Percentiles rank a stretch among this genome's conserved stretches.
phyloP scores from a whole-genome alignment of 1,284 basidiomycete genomes.

The Irpex sp. region DNA sequence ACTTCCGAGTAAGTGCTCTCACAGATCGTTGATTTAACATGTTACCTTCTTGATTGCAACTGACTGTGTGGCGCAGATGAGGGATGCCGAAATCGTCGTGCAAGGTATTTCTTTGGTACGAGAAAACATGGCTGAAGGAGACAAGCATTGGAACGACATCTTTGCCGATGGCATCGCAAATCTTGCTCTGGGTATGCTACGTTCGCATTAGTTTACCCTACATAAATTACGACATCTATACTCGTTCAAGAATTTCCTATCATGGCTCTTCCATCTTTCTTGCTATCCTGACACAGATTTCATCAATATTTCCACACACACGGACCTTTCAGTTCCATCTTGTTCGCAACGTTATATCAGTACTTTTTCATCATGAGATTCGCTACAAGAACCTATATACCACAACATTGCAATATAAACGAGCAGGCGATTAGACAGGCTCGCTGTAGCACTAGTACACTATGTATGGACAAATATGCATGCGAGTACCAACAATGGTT shows the following conservation, averaged over 20 bases:
- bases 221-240: no score
- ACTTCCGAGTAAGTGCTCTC: constrained; percentile 29
- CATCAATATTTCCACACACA: background rate
- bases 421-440: background rate
- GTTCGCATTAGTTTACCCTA: background rate
- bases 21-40: background rate
- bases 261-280: background rate
- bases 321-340: background rate
- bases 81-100: constrained; percentile 35
- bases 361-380: background rate
- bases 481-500: background rate
- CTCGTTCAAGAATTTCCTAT: no score
- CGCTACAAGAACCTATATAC: background rate
- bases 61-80: constrained; percentile 19
- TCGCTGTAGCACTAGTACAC: background rate
- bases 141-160: constrained; percentile 20
- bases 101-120: constrained; percentile 23
- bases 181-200: constrained; percentile 2
- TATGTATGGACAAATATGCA: background rate
- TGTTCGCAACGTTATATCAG: background rate
- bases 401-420: background rate
- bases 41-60: background rate
- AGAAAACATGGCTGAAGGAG: constrained; percentile 17
- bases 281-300: background rate
- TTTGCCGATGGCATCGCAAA: constrained; percentile 18